Conservation (phyloP, 371 early-diverging fungal species). For the Apophysomyces trapeziformis region DNA sequence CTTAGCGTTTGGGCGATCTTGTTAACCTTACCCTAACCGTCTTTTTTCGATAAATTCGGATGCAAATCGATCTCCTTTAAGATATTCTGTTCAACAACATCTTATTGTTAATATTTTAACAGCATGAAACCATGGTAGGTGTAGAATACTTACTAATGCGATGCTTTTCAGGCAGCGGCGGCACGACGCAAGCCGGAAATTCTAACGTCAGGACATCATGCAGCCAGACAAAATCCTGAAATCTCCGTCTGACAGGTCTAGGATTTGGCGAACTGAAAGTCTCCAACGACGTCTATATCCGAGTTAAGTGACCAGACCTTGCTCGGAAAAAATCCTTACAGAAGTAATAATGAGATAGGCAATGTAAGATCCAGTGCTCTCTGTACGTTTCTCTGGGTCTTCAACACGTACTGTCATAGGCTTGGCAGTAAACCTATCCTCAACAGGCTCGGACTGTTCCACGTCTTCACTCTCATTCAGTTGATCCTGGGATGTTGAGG, state of each 20-base stretch:
- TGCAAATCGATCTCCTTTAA: conserved; percentile 94
- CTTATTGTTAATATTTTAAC: not conserved
- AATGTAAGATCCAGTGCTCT: conserved; percentile 6
- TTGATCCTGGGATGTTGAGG: not conserved
- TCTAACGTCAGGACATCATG: conserved; percentile 65
- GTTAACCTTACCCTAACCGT: conserved; percentile 37
- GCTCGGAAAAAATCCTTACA: not conserved
- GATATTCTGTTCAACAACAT: conserved; percentile 68
- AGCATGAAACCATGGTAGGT: not conserved
- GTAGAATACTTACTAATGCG: conserved; percentile 66
- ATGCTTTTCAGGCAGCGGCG: conserved; percentile 88
- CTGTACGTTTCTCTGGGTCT: conserved; percentile 70
- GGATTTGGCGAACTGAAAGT: conserved; percentile 11
- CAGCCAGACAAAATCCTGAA: conserved; percentile 86
- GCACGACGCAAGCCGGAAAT: conserved; percentile 72
- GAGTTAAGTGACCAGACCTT: not conserved
- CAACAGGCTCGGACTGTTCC: not conserved
- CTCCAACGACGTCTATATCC: conserved; percentile 7
- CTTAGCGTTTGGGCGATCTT: not conserved
- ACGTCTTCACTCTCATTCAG: not conserved
- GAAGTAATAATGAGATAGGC: conserved; percentile 10
- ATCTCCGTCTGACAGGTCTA: conserved; percentile 70
- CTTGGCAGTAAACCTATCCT: conserved; percentile 19
- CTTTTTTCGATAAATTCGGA: conserved; percentile 90
- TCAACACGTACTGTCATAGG: conserved; percentile 62